These are phyloP conservation scores for Skeletonema tropicum DNA, from an alignment of 108 stramenopile species.

Conservation along the genomic window DNA sequence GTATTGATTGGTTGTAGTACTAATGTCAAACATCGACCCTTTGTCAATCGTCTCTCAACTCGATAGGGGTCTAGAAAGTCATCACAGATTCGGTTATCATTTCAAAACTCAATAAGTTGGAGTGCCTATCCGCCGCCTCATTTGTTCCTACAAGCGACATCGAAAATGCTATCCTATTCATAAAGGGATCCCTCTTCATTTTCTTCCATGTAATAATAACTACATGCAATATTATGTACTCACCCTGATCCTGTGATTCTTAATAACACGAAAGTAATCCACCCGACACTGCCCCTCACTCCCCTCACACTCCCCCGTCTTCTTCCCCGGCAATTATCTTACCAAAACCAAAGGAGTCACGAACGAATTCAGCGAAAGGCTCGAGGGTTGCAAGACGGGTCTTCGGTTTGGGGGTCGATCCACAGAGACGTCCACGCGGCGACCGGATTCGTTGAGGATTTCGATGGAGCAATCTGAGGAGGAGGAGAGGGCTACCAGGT, in stretches of 20 bases:
- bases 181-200: no score
- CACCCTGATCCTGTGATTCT: slow-evolving; percentile 68
- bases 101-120: no score
- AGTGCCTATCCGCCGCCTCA: no score
- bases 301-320: slow-evolving; percentile 60
- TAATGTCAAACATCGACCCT: no score
- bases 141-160: no score
- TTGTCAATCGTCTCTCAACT: no score
- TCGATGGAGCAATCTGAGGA: slow-evolving; percentile 12
- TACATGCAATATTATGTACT: slow-evolving; percentile 17
- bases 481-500: no score
- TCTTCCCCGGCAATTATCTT: slow-evolving; percentile 60
- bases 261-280: slow-evolving; percentile 62
- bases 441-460: slow-evolving; percentile 54
- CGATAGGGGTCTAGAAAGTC: no score
- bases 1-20: no score
- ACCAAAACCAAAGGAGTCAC: slow-evolving; percentile 78
- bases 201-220: no score
- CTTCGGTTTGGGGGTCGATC: slow-evolving; percentile 64
- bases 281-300: slow-evolving; percentile 53
- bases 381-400: slow-evolving; percentile 52
- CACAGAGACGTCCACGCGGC: slow-evolving; percentile 69
- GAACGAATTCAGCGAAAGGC: slow-evolving; percentile 60
- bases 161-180: no score
- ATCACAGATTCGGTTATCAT: no score